These are phyloP conservation scores for Cyberlindnera nakhonratchasimensis DNA, from an alignment of 805 yeast genomes.

Conservation along the genomic window DNA sequence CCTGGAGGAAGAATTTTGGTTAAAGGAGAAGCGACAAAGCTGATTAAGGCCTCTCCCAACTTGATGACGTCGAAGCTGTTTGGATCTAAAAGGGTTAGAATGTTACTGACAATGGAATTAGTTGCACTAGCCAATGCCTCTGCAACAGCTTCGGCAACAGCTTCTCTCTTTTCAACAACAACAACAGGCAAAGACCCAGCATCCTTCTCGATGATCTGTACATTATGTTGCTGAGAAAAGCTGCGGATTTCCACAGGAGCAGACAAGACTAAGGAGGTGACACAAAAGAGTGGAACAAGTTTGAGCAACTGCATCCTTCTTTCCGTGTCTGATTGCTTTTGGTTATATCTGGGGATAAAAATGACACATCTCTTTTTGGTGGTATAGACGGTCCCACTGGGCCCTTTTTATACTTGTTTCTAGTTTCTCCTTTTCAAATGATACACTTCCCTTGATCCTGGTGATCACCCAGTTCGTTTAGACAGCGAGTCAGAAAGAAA, in stretches of 20 bases:
- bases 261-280: background rate
- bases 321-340: too few species aligned
- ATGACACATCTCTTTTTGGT: too few species aligned
- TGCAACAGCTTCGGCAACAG: slow-evolving; percentile 1
- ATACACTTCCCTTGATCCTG: too few species aligned
- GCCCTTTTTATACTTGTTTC: too few species aligned
- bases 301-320: background rate
- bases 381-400: too few species aligned
- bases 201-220: slow-evolving; percentile 2
- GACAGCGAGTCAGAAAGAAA: too few species aligned
- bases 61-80: slow-evolving; percentile 7
- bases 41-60: slow-evolving; percentile 7
- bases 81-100: slow-evolving; percentile 4
- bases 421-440: too few species aligned
- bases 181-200: background rate
- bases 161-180: slow-evolving; percentile 8
- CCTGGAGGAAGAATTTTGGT: slow-evolving; percentile 7
- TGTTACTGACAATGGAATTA: background rate
- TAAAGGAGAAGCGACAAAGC: slow-evolving; percentile 4
- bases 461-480: too few species aligned
- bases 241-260: too few species aligned
- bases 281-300: background rate
- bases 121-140: background rate
- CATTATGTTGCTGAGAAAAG: too few species aligned
- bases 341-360: background rate